Evolutionary conservation across 1,284 basidiomycete species (phyloP), one percentile per base, ranked within the genome.

Genomic region (Apiotrichum akiyoshidainum): DNA sequence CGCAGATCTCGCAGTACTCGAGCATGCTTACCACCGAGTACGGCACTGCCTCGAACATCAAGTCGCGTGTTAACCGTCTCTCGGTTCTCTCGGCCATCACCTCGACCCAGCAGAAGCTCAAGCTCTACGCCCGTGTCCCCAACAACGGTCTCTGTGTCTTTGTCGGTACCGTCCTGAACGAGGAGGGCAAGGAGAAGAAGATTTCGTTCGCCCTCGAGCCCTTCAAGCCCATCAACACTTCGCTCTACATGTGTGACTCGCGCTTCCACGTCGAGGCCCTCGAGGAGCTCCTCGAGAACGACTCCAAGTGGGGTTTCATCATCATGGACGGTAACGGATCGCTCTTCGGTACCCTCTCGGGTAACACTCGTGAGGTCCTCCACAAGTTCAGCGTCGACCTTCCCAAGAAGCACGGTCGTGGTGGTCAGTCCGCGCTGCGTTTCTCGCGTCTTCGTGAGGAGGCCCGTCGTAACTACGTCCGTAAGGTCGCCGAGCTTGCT

Each of bases 401-500:
- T 21, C 96, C 96, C 52, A 99, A 99, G 83, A 99, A 99, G 84
- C 96, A 99, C 79, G 93, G 93, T 69, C 95, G 96, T 85, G 96
- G 96, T 87, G 96, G 96, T 81, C 96, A 99, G 80, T 99, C 96
- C 61, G 96, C 96, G 34, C 84, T 99, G 55, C 96, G 96, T 90
- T 99, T 99, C 86, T 92, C 95, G 44, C 95, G 96, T 85, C 86
- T 99, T 59, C 90, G 96, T 78, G 96, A 98, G 74, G 96, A 99
- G 81, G 97, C 97, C 73, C 87, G 96, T 58, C 95, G 99, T 86
- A 99, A 99, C 80, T 99, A 99, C 77, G 94, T 99, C 52, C 90
- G 96, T 69, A 99, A 99, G 80, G 94, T 99, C 59, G 94, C 95
- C 55, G 95, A 99, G 79, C 82, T 87, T 57, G 93, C 96, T 2